Conservation (phyloP, 108 stramenopile species). For the Chaetoceros tenuissimus region DNA sequence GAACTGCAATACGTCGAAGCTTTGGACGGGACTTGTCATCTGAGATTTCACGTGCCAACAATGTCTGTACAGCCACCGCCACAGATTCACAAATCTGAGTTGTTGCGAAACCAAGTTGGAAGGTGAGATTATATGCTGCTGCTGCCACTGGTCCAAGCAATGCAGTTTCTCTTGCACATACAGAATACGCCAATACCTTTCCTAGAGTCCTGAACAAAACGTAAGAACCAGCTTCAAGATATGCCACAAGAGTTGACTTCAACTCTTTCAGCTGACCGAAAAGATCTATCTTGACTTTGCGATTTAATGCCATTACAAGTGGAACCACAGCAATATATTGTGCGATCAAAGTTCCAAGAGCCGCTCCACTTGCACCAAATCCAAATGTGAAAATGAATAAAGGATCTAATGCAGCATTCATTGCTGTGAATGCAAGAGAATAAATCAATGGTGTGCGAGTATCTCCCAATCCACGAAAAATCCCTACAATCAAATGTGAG, state of each 20-base stretch:
- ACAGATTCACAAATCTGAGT: constrained; percentile 89
- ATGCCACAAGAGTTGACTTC: constrained; percentile 43
- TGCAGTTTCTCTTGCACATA: constrained; percentile 78
- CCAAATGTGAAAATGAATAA: constrained; percentile 77
- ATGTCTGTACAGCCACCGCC: constrained; percentile 75
- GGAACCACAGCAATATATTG: constrained; percentile 79
- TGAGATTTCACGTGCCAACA: constrained; percentile 77
- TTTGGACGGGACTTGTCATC: constrained; percentile 27
- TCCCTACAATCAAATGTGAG: no score
- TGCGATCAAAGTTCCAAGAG: constrained; percentile 81
- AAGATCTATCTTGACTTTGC: constrained; percentile 58
- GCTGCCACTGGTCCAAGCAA: constrained; percentile 73
- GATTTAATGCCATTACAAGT: constrained; percentile 55
- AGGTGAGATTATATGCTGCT: constrained; percentile 88
- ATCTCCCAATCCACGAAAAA: constrained; percentile 91
- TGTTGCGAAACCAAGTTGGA: constrained; percentile 89
- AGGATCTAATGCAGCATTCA: constrained; percentile 84
- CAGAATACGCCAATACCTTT: constrained; percentile 83
- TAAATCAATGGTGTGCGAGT: constrained; percentile 82
- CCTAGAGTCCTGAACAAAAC: constrained; percentile 75
- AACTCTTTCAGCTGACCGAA: constrained; percentile 47
- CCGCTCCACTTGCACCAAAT: constrained; percentile 86
- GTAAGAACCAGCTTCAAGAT: constrained; percentile 67
- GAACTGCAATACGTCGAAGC: constrained; percentile 27
- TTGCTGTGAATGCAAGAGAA: constrained; percentile 57